Percentiles rank a stretch among this genome's conserved stretches.
phyloP scores from a whole-genome alignment of 2,329 filamentous ascomycete genomes.

The Xylariaceae sp. region DNA sequence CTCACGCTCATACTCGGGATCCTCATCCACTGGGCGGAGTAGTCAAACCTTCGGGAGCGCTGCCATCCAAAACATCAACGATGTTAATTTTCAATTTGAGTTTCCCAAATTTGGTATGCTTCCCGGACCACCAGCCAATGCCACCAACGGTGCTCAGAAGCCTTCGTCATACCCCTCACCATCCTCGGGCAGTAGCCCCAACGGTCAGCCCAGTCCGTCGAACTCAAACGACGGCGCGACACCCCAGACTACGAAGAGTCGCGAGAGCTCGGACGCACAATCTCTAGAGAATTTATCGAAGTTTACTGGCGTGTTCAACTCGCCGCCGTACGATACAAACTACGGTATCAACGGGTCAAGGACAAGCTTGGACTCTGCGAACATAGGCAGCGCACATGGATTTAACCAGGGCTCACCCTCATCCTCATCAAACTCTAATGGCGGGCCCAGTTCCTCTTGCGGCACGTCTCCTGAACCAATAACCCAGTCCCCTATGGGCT shows the following conservation, averaged over 20 bases:
- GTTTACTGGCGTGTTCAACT: constrained; percentile 50
- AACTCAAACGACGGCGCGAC: constrained; percentile 27
- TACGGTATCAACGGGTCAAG: constrained; percentile 42
- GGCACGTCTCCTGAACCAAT: constrained; percentile 75
- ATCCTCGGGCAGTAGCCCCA: constrained; percentile 23
- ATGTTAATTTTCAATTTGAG: constrained; percentile 88
- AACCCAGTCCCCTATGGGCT: constrained; percentile 65
- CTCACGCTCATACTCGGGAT: constrained; percentile 24
- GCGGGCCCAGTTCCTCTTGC: constrained; percentile 60
- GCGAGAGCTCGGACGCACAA: constrained; percentile 30
- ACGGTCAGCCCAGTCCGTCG: constrained; percentile 31
- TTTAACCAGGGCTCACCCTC: constrained; percentile 62
- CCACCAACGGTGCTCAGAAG: constrained; percentile 10
- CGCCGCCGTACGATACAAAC: constrained; percentile 38
- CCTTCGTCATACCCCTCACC: constrained; percentile 21
- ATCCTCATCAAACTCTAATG: constrained; percentile 57
- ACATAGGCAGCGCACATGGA: constrained; percentile 38
- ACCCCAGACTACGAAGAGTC: constrained; percentile 31
- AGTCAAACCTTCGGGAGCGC: constrained; percentile 38
- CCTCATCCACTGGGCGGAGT: constrained; percentile 33
- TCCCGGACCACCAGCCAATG: constrained; percentile 37
- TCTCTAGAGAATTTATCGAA: constrained; percentile 50
- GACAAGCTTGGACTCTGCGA: constrained; percentile 46
- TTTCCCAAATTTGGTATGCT: constrained; percentile 90
- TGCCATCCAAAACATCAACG: constrained; percentile 57